Conservation (phyloP, 1,284 basidiomycete genomes). For the Coniferiporia sulphurascens region DNA sequence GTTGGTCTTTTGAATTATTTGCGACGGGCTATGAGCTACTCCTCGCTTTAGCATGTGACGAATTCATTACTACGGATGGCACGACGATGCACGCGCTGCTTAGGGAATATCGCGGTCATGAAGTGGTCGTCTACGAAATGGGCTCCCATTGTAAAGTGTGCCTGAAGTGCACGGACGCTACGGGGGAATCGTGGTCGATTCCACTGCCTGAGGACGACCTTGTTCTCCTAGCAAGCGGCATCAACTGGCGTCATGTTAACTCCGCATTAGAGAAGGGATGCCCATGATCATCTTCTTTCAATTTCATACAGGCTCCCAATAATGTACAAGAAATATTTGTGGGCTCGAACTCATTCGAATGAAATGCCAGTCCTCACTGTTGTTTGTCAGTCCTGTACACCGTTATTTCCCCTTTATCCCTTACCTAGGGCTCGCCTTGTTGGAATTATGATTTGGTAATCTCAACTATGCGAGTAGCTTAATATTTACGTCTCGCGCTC, state of each 20-base stretch:
- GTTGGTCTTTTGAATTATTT: conserved; percentile 35
- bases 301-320: neutral
- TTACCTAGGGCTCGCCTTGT: conserved; percentile 10
- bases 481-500: too few species aligned
- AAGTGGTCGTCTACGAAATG: conserved; percentile 71
- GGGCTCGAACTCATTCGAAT: neutral
- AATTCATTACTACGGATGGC: conserved; percentile 85
- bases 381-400: neutral
- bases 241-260: neutral
- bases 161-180: conserved; percentile 34
- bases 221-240: conserved; percentile 25
- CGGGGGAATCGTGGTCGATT: conserved; percentile 73
- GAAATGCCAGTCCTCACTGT: neutral
- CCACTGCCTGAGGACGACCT: conserved; percentile 66
- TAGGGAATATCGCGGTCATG: conserved; percentile 88
- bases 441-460: too few species aligned
- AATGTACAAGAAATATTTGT: neutral
- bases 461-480: too few species aligned
- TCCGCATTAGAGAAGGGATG: neutral
- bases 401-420: neutral
- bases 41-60: conserved; percentile 63
- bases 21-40: conserved; percentile 61
- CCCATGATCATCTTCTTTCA: neutral
- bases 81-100: conserved; percentile 76
- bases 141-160: too few species aligned